phyloP scores from a whole-genome alignment of 768 basidiomycete genomes.

The Trametes punicea region DNA sequence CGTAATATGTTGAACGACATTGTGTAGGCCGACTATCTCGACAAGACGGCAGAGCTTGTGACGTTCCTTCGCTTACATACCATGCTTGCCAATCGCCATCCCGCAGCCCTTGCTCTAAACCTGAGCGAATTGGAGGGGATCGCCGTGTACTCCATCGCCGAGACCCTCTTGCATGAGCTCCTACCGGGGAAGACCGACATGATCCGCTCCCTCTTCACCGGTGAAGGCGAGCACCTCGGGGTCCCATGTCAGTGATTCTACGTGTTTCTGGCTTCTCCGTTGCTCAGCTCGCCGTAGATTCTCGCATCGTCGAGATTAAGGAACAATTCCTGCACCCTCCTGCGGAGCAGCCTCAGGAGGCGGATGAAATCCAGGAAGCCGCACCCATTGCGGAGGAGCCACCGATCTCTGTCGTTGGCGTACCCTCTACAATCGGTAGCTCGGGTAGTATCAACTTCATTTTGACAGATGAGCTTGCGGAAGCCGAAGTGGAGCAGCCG shows the following conservation, averaged over 20 bases:
- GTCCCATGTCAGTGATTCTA: conserved; percentile 54
- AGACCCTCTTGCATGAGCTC: conserved; percentile 56
- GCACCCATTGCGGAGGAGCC: neutral
- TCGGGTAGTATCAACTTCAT: conserved; percentile 74
- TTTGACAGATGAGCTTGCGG: conserved; percentile 73
- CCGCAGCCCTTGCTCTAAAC: conserved; percentile 39
- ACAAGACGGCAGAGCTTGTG: conserved; percentile 50
- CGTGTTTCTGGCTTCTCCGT: neutral
- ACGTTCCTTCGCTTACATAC: conserved; percentile 58
- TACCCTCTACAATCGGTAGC: conserved; percentile 34
- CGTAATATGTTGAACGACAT: neutral
- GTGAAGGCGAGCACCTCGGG: conserved; percentile 57
- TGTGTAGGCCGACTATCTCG: conserved; percentile 40
- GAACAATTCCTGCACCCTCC: conserved; percentile 51
- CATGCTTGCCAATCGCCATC: conserved; percentile 43
- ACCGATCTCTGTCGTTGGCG: conserved; percentile 37
- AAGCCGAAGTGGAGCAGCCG: conserved; percentile 17
- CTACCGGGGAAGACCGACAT: conserved; percentile 46
- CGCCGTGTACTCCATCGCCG: conserved; percentile 50
- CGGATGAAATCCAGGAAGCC: neutral
- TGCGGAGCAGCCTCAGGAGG: conserved; percentile 24
- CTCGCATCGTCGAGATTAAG: conserved; percentile 57
- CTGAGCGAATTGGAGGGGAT: conserved; percentile 51
- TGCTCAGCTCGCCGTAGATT: conserved; percentile 39
- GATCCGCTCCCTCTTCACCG: conserved; percentile 54